Conservation (phyloP, 495 filamentous ascomycete species). For the Trichodelitschia bisporula region DNA sequence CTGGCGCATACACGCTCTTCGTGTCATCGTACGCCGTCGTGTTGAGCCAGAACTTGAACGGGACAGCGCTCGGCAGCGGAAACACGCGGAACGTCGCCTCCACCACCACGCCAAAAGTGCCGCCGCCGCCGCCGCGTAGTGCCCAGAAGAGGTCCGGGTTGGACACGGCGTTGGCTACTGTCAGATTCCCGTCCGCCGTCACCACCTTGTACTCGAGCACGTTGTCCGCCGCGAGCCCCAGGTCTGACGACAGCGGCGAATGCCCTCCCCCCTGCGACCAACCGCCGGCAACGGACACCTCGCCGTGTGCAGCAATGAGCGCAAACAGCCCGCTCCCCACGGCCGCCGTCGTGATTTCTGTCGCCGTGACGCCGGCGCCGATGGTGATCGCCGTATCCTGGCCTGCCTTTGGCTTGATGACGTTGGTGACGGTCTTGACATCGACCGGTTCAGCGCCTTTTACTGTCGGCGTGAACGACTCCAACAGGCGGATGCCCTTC, state of each 20-base stretch:
- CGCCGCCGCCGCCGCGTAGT: conserved; percentile 1
- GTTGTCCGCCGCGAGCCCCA: conserved; percentile 1
- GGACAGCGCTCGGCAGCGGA: conserved; percentile 3
- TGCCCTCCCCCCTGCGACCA: conserved; percentile 5
- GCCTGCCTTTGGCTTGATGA: conserved; percentile 4
- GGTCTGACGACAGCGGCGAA: background rate
- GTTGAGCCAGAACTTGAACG: conserved; percentile 2
- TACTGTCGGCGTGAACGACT: no score
- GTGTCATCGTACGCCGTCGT: conserved; percentile 5
- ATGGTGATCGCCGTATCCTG: conserved; percentile 5
- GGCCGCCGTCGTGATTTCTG: conserved; percentile 3
- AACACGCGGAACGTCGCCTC: conserved; percentile 5
- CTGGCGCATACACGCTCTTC: no score
- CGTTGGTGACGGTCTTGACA: conserved; percentile 8
- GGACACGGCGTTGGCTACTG: background rate
- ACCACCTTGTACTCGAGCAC: conserved; percentile 1
- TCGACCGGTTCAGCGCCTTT: no score
- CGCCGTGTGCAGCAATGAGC: conserved; percentile 5
- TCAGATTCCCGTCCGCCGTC: background rate
- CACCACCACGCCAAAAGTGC: conserved; percentile 3
- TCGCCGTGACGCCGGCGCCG: conserved; percentile 6
- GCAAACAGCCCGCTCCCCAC: conserved; percentile 4
- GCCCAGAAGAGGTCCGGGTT: conserved; percentile 3
- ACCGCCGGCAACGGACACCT: conserved; percentile 8
- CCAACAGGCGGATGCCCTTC: no score